Percentiles rank a stretch among this genome's conserved stretches.
These are phyloP conservation scores for Mallotus nudiflorus DNA, from an alignment of 345 rosid genomes.

Conservation along the genomic window DNA sequence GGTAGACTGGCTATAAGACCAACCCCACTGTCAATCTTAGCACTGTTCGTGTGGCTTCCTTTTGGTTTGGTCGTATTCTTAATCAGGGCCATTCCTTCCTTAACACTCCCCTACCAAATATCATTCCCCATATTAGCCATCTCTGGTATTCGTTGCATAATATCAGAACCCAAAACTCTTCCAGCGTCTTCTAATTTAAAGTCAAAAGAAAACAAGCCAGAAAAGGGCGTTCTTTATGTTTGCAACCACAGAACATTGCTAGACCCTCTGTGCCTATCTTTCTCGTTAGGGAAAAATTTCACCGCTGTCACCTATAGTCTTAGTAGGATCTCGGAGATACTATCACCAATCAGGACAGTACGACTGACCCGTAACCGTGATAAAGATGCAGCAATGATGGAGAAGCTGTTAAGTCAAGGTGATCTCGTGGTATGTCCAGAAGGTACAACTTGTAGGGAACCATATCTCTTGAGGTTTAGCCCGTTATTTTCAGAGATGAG, in stretches of 20 bases:
- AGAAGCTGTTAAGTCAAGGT: conserved; percentile 14
- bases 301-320: conserved; percentile 42
- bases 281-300: conserved; percentile 19
- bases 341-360: conserved; percentile 38
- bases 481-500: conserved; percentile 39
- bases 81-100: conserved; percentile 8
- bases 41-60: conserved; percentile 26
- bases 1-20: conserved; percentile 25
- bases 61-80: conserved; percentile 19
- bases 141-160: conserved; percentile 8
- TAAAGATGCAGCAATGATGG: conserved; percentile 31
- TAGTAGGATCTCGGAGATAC: conserved; percentile 34
- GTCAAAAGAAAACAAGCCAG: neutral
- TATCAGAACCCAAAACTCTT: conserved; percentile 9
- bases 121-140: conserved; percentile 18
- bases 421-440: conserved; percentile 46
- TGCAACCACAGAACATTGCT: conserved; percentile 39
- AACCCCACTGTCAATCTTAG: conserved; percentile 8
- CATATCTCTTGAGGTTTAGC: conserved; percentile 42
- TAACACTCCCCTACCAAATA: conserved; percentile 16
- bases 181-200: neutral
- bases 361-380: conserved; percentile 30
- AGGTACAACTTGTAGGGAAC: conserved; percentile 47
- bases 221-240: conserved; percentile 34
- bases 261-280: conserved; percentile 34